These are phyloP conservation scores for Paecilomyces sp. DNA, from an alignment of 2,329 filamentous ascomycete genomes.

Conservation along the genomic window DNA sequence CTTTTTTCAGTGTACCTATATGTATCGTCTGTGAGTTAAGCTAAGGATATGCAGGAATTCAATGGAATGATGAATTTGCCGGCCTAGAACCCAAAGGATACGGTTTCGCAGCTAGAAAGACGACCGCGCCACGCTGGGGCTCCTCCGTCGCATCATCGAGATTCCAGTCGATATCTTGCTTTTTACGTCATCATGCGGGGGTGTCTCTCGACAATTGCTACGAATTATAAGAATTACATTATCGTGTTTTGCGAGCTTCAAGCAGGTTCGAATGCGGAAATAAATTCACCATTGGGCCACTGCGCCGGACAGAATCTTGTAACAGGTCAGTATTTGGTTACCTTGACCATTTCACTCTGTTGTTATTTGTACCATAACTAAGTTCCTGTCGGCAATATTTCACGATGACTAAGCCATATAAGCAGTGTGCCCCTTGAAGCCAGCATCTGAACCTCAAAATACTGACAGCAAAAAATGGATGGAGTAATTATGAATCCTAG, in stretches of 20 bases:
- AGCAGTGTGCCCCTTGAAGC: background rate
- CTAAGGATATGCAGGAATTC: background rate
- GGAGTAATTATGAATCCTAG: no score
- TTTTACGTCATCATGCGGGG: constrained; percentile 26
- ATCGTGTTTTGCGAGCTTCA: background rate
- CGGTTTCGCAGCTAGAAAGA: background rate
- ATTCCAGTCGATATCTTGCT: constrained; percentile 3
- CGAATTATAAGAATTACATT: background rate
- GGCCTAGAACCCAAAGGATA: background rate
- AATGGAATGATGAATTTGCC: background rate
- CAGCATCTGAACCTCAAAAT: background rate
- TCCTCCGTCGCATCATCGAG: background rate
- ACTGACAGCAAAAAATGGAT: background rate
- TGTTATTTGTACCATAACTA: no score
- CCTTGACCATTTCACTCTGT: background rate
- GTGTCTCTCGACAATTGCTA: background rate
- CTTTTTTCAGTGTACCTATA: background rate
- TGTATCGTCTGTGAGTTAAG: background rate
- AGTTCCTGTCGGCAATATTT: background rate
- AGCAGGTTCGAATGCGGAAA: background rate
- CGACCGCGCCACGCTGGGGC: background rate
- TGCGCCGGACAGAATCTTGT: background rate
- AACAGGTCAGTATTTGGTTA: background rate
- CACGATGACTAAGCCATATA: background rate
- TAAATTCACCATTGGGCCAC: background rate